Base-by-base conservation (phyloP, 2,329 filamentous ascomycete genomes). In the Penicillium sp. region DNA sequence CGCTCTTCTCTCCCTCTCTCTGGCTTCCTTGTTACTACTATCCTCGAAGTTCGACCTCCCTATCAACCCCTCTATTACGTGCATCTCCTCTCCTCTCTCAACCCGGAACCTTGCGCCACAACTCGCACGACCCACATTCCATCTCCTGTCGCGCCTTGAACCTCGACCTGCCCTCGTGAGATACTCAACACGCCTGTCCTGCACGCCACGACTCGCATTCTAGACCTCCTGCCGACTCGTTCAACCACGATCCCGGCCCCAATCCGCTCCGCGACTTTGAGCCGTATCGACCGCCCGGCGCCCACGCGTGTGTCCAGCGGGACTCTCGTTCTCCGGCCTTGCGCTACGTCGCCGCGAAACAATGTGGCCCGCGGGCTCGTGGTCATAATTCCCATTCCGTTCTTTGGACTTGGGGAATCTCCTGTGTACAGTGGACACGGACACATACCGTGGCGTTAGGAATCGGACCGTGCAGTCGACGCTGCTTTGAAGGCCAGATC, bases 321-420 rank as follows among this genome's bases (percentile, higher is more conserved):
- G 47, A 55, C 39, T 55, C 43, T 53, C 40, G 35, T 50, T 33
- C 49, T 36, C 55, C 37, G 41, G 16, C 53, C 37, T 55, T 60
- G 60, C 60, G 58, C 47, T 58, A 55, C 54, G 46, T 54, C 59
- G 40, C 27, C 16, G 49, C 50, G 65, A 62, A 66, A 68, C 65
- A 67, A 68, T 68, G 66, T 60, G 63, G 63, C 59, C 52, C 51
- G 52, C 55, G 58, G 60, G 54, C 51, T 36, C 43, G 62, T 60
- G 58, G 56, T 56, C 60, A 61, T 68, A 67, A 65, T 58, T 54
- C 58, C 60, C 56, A 57, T 60, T 58, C 61, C 62, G 46, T 37
- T 55, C 56, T 43, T 56, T 56, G 58, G 56, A 57, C 52, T 11
- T 40, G 56, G 59, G 57, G 52, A 63, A 59, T 59, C 52, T 59